Evolutionary conservation across 164 flowering plant genomes (phyloP), one percentile per base, ranked within the genome.

Genomic region (Cinnamomum chago): DNA sequence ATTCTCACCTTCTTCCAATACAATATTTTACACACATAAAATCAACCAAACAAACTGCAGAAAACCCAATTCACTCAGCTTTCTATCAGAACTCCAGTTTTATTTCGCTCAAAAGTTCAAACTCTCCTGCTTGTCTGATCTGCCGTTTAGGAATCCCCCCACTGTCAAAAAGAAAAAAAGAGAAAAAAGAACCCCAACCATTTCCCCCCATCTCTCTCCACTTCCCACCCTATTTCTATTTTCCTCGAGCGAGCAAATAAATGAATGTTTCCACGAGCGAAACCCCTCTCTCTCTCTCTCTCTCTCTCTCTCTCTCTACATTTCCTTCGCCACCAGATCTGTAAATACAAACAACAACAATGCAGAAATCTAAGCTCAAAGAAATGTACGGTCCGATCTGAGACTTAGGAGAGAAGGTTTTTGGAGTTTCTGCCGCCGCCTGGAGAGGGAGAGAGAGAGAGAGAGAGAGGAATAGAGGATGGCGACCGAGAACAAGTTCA

Each of bases 401-500:
- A 40, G 10, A 40, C 47, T 40, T 40, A 40, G 47, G 47, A 40
- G 11, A 67, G 28, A 33, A 24, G 35, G 2, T 62, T 58, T 40
- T 9, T 11, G 62, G 50, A 52, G 28, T 51, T 64, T 17, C 14
- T 62, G 33, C 5, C 10, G 9, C 47, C 10, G 10, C 47, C 47
- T 35, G 6, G 7, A 6, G 47, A 35, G 40, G 5, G 40, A 35
- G 40, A 35, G 47, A 35, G 47, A 24, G 2, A 24, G 22, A n/a
- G 40, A 35, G 40, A 35, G 47, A 35, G 47, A 24, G 2, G n/a
- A n/a, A n/a, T n/a, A 25, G 68, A 55, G 70, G 80, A 88, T 90
- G 91, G 89, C 88, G 3, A 73, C 90, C 17, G 92, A 89, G 71
- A 89, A 85, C 66, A 81, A 82, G 12, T 9, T 40, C 47, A 40